Base-by-base conservation (phyloP, 2,329 filamentous ascomycete genomes). In the Nakataea oryzae region DNA sequence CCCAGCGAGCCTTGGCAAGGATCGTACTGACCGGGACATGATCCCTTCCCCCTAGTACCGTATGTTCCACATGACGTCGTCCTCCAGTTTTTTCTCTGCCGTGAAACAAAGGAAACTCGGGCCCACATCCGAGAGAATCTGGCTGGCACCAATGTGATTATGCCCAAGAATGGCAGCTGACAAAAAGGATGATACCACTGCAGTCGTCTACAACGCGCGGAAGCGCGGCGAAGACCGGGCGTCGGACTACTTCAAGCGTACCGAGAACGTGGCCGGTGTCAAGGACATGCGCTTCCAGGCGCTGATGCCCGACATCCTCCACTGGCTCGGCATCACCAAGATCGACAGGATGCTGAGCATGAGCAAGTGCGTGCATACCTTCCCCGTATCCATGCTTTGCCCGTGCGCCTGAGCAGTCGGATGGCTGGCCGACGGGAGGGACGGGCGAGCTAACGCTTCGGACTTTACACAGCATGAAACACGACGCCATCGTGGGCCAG, bases 311-410 rank as follows among this genome's bases (percentile, higher is more conserved):
- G 92, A 96, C 73, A 96, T 97, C 67, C 82, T 97, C 61, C 95
- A 97, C 76, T 97, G 95, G 95, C 84, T 99, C 32, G 95, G 95
- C 65, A 97, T 99, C 72, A 95, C 90, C 73, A 97, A 97, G 81
- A 97, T 99, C 71, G 95, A 99, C 74, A 84, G 93, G 64, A 99
- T 97, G 95, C 79, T 97, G 69, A 96, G 91, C 78, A 97, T 97
- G 95, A 96, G 91, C 76, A 96, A 97, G 87, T 90, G 72, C 79
- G 86, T 79, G 47, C 21, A 28, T 55, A 28, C 41, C 32, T 21
- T 30, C 17, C 59, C 50, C 57, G 54, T 57, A 59, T 32, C 41
- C 41, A 6, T 17, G 41, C 41, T 6, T n/a, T n/a, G 41, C 59
- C 50, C 56, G 50, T 56, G 28, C 21, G 32, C 7, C 57, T 2